Base-by-base conservation (phyloP, 352 stramenopile species). In the Blastocystis sp. region DNA sequence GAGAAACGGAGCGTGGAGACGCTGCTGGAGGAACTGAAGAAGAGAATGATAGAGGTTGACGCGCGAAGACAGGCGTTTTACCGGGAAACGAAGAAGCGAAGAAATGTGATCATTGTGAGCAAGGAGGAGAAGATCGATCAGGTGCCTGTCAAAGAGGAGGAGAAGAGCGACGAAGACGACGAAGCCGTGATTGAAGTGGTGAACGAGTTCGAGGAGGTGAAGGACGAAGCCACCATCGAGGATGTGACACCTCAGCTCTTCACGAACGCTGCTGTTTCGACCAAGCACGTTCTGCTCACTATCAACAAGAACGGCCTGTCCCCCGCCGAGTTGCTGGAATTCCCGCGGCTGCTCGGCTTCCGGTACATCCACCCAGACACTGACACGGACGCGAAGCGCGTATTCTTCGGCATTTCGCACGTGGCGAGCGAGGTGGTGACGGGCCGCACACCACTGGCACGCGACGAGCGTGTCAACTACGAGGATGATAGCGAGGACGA, bases 351-450 rank as follows among this genome's bases (percentile, higher is more conserved):
- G 74, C 40, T 84, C 21, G 74, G 74, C 0, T 84, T 84, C 48
- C 74, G 74, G 2, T 84, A 84, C 45, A 67, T 84, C 14, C 52
- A 84, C 21, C 23, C 74, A n/a, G 74, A 84, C 61, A 67, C 74
- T 1, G 74, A 84, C 28, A 66, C 45, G 48, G 9, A 10, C 43
- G 3, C 34, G 19, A 38, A 48, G 10, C 45, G 45, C 43, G 56
- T 84, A 4, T 56, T 84, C 38, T 84, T 84, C 34, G 74, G 74
- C 3, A 67, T 84, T 40, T 84, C 56, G 11, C 74, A 84, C 38
- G n/a, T 2, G 9, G 1, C 21, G 7, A 69, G 74, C 19, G 11
- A 69, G 43, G 11, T 56, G 19, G 74, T 69, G 21, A 84, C 19
- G n/a, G 74, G 74, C 48, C 48, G 74, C 3, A 56, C 2, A 10